These are phyloP conservation scores for Lasiosphaeriaceae sp. DNA, from an alignment of 495 filamentous ascomycete genomes.

Conservation along the genomic window DNA sequence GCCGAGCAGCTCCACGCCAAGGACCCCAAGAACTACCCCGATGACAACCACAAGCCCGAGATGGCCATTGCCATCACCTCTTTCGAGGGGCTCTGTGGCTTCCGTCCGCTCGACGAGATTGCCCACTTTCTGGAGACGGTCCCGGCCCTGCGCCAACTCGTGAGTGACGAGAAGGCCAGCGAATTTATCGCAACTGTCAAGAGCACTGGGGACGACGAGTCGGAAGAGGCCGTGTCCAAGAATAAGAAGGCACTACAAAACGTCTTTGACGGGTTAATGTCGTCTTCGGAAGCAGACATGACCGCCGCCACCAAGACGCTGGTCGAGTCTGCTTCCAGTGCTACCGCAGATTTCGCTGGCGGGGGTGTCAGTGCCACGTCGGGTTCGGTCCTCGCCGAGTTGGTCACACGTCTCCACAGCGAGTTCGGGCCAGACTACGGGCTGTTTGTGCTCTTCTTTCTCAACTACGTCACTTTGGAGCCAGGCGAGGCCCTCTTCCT, in stretches of 20 bases:
- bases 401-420: slow-evolving; percentile 70
- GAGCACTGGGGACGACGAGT: slow-evolving; percentile 54
- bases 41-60: slow-evolving; percentile 99
- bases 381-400: slow-evolving; percentile 67
- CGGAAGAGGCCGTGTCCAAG: slow-evolving; percentile 44
- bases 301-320: slow-evolving; percentile 61
- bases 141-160: slow-evolving; percentile 66
- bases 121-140: slow-evolving; percentile 76
- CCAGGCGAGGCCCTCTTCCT: slow-evolving; percentile 95
- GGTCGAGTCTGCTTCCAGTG: slow-evolving; percentile 62
- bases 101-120: slow-evolving; percentile 83
- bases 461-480: slow-evolving; percentile 52
- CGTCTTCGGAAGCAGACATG: slow-evolving; percentile 61
- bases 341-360: slow-evolving; percentile 59
- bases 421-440: slow-evolving; percentile 44
- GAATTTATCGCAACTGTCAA: slow-evolving; percentile 66
- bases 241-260: slow-evolving; percentile 80
- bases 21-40: slow-evolving; percentile 93
- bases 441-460: slow-evolving; percentile 45
- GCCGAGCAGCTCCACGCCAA: slow-evolving; percentile 81
- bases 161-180: slow-evolving; percentile 65
- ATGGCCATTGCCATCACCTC: slow-evolving; percentile 97
- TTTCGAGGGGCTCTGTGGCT: slow-evolving; percentile 94
- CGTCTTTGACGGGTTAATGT: slow-evolving; percentile 77
- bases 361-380: slow-evolving; percentile 55